These are phyloP conservation scores for Cyclotella choctawhatcheeana DNA, from an alignment of 108 stramenopile species.

Conservation along the genomic window DNA sequence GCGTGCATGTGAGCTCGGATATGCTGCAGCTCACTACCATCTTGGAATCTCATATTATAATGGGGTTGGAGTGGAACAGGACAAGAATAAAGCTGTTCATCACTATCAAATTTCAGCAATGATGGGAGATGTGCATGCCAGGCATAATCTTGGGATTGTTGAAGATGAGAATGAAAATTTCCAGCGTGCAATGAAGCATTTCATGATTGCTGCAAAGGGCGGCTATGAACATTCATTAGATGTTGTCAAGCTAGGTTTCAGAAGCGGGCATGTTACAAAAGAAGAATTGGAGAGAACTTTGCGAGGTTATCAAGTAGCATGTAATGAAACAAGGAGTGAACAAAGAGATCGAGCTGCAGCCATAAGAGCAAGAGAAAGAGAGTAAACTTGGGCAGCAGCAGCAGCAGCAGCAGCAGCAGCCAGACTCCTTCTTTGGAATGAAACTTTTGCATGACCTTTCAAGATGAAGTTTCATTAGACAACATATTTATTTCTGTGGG, in stretches of 20 bases:
- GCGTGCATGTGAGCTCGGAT: not conserved
- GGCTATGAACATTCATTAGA: not conserved
- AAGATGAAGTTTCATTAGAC: no score
- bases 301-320: not conserved
- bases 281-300: not conserved
- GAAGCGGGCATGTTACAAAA: not conserved
- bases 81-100: not conserved
- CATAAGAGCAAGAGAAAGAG: no score
- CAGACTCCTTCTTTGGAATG: no score
- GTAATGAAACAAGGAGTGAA: not conserved
- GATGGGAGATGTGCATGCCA: not conserved
- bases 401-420: no score
- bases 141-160: not conserved
- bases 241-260: not conserved
- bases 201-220: not conserved
- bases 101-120: not conserved
- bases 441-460: no score
- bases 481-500: no score
- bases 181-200: not conserved
- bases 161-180: not conserved
- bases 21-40: not conserved
- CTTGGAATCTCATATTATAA: not conserved
- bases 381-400: no score
- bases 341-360: no score
- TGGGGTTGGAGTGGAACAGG: not conserved